These are phyloP conservation scores for Vaccinium macrocarpon DNA, from an alignment of 148 eudicot species.

Conservation along the genomic window DNA sequence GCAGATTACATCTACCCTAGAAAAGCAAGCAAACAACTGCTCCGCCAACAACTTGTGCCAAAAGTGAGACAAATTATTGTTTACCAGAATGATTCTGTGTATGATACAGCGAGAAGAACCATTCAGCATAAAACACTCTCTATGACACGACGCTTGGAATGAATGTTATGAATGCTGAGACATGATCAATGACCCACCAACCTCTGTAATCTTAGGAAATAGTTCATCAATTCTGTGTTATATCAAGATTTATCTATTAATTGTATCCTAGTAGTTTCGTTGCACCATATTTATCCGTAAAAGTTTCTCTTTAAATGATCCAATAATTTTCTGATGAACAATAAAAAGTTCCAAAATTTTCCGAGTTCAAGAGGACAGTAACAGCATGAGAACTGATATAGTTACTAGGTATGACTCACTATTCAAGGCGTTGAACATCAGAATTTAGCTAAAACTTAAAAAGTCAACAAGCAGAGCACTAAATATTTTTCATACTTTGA, in stretches of 20 bases:
- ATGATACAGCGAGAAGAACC: not conserved
- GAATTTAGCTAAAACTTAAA: not conserved
- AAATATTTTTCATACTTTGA: not conserved
- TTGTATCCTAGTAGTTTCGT: not conserved
- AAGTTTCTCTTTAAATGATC: not conserved
- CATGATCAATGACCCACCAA: not conserved
- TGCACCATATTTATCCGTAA: not conserved
- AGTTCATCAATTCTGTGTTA: not conserved
- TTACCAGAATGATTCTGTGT: not conserved
- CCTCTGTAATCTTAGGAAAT: not conserved
- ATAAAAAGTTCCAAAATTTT: not conserved
- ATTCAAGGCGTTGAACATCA: not conserved
- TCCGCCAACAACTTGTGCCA: not conserved
- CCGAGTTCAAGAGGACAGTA: not conserved
- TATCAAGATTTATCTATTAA: not conserved
- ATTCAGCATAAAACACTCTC: not conserved
- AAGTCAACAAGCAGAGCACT: not conserved
- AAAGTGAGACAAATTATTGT: not conserved
- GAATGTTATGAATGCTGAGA: not conserved
- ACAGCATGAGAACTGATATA: not conserved
- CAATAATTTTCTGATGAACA: not conserved
- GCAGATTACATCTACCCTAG: slow-evolving; percentile 45
- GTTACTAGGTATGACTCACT: not conserved
- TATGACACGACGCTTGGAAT: not conserved
- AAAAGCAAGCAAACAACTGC: slow-evolving; percentile 1